A percentile compares a stretch with the other conserved stretches of the same genome.
Conservation (phyloP, 2,329 filamentous ascomycete genomes). For the Botrytis byssoidea region DNA sequence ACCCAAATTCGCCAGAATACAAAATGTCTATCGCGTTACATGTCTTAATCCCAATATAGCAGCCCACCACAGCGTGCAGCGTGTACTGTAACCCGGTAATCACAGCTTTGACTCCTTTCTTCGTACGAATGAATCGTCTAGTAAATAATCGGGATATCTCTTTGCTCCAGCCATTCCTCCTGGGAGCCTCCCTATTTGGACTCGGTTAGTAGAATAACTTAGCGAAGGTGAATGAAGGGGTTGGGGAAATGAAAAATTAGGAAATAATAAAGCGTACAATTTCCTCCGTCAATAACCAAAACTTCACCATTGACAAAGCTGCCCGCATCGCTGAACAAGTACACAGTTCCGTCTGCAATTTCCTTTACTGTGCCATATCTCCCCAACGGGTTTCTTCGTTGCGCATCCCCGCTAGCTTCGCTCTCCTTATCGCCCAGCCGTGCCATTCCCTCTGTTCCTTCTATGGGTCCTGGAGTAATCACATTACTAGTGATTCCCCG, state of each 20-base stretch:
- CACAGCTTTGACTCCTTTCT: constrained; percentile 19
- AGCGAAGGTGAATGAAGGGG: not conserved
- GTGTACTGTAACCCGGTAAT: not conserved
- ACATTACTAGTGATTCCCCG: constrained; percentile 84
- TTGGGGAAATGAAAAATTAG: not conserved
- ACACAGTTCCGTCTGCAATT: constrained; percentile 90
- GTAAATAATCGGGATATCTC: constrained; percentile 36
- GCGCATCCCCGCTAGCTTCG: constrained; percentile 30
- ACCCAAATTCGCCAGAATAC: not conserved
- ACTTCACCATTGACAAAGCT: constrained; percentile 83
- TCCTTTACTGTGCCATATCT: constrained; percentile 79
- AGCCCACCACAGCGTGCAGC: not conserved
- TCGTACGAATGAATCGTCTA: constrained; percentile 31
- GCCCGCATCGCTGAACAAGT: constrained; percentile 79
- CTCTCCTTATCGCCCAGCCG: constrained; percentile 47
- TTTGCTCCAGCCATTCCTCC: constrained; percentile 26
- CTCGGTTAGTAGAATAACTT: not conserved
- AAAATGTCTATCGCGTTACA: not conserved
- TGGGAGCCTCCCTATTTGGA: constrained; percentile 27
- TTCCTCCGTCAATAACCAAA: constrained; percentile 66
- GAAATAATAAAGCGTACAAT: constrained; percentile 23
- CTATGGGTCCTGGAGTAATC: constrained; percentile 77
- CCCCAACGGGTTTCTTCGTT: constrained; percentile 64
- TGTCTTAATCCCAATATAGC: not conserved
- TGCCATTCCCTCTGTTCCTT: constrained; percentile 76